Evolutionary conservation across 1,284 basidiomycete genomes (phyloP).

Genomic region (Marasmius oreades): DNA sequence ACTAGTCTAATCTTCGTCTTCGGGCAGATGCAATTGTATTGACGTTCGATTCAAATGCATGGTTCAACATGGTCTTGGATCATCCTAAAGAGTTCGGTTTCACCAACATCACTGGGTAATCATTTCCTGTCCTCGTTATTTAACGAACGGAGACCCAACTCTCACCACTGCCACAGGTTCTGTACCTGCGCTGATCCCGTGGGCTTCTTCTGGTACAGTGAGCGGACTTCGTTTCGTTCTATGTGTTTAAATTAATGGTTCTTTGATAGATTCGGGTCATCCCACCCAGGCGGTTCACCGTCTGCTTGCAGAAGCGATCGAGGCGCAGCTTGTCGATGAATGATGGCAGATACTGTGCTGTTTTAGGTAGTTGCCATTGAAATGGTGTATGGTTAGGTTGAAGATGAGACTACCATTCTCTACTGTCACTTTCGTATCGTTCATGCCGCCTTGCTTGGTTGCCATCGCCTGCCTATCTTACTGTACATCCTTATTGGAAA

Average conservation of each 20-base stretch:
- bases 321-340: conserved; percentile 26
- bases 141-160: neutral
- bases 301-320: conserved; percentile 41
- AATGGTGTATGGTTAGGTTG: too few species aligned
- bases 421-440: conserved; percentile 61
- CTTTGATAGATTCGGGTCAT: conserved; percentile 38
- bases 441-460: conserved; percentile 58
- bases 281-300: conserved; percentile 48
- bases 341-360: too few species aligned
- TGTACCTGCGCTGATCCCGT: conserved; percentile 44
- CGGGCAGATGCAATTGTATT: conserved; percentile 35
- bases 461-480: conserved; percentile 50
- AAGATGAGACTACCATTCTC: too few species aligned
- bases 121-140: neutral
- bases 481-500: conserved; percentile 81
- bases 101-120: conserved; percentile 46
- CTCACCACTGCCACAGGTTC: conserved; percentile 30
- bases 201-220: conserved; percentile 54
- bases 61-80: conserved; percentile 46
- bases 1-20: too few species aligned
- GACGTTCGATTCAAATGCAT: conserved; percentile 47
- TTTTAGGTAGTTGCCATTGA: too few species aligned
- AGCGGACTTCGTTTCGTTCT: conserved; percentile 21
- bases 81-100: conserved; percentile 40
- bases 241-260: too few species aligned